Base-by-base conservation (phyloP, 768 basidiomycete species). In the Leccinum subtestaceum region DNA sequence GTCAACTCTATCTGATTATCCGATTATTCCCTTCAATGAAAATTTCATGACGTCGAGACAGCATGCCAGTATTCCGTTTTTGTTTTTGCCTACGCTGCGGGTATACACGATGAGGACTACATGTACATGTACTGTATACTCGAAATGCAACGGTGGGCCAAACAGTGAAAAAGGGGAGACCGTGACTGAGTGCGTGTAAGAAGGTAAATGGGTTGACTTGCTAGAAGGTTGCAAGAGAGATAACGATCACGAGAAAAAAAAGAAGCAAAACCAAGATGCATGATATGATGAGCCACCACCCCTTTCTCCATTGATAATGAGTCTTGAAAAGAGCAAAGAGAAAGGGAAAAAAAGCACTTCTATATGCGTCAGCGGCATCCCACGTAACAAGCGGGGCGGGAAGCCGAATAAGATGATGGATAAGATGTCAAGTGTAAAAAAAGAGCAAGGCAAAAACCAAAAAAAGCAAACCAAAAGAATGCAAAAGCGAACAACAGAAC, bases 401-500 rank as follows among this genome's bases (percentile, higher is more conserved):
- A 15, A 47, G 61, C 60, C 64, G 60, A 70, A 72, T 72, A 72
- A 45, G 66, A 61, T 72, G 72, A 72, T 59, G 55, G 69, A 74
- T 70, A 72, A 72, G 62, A 68, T 59, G 68, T 50, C 52, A 52
- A 63, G 13, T 53, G 52, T 31, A 53, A 52, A 38, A 50, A 52
- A 47, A 15, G 47, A 48, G 25, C 13, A 48, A 48, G 43, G n/a
- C 43, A 45, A 45, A 19, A n/a, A 19, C 43, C 43, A 43, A 19
- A 45, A 45, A 43, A 45, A 19, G 43, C 43, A 45, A 45, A 45
- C 43, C 10, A 48, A 47, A 64, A 47, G 38, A 46, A 48, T 51
- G 43, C 31, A 5, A 67, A 60, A 68, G 59, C 62, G 43, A 64
- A 52, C 43, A 45, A 45, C 48, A 72, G 56, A 70, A 53, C 63